phyloP scores from a whole-genome alignment of 805 yeast genomes.

The Suhomyces sp. region DNA sequence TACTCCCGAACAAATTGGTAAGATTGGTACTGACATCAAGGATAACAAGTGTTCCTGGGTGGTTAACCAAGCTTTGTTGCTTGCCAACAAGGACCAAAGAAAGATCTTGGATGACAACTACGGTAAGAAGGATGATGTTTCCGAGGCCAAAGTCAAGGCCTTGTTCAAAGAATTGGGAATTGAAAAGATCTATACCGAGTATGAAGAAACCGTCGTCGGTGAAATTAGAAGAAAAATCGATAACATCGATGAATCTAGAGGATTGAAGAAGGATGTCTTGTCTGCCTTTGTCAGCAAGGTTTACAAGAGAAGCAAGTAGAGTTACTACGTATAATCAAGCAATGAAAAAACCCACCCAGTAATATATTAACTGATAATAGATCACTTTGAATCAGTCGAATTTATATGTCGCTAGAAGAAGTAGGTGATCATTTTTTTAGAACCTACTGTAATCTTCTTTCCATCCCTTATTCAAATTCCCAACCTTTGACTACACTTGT shows the following conservation, averaged over 20 bases:
- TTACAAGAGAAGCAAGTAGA: conserved; percentile 91
- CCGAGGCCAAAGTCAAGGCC: conserved; percentile 69
- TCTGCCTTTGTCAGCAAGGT: conserved; percentile 83
- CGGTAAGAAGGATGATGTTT: conserved; percentile 72
- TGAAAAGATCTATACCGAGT: conserved; percentile 66
- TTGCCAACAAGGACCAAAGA: conserved; percentile 80
- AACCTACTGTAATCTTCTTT: too few species aligned
- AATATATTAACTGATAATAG: too few species aligned
- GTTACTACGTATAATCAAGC: too few species aligned
- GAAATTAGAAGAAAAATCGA: conserved; percentile 65
- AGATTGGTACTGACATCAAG: conserved; percentile 96
- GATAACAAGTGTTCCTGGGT: conserved; percentile 99
- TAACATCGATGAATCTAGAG: conserved; percentile 82
- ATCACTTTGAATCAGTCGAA: too few species aligned
- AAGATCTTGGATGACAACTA: conserved; percentile 79
- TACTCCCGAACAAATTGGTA: conserved; percentile 95
- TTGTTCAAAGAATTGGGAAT: conserved; percentile 74
- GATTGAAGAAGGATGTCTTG: conserved; percentile 88
- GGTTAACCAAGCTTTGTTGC: conserved; percentile 84
- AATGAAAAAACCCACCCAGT: too few species aligned
- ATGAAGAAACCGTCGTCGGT: conserved; percentile 76
- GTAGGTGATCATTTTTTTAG: too few species aligned
- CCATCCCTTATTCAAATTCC: too few species aligned
- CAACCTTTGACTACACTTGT: too few species aligned
- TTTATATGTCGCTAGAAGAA: too few species aligned